Percentiles rank a stretch among this genome's conserved stretches.
Conservation (phyloP, 2,329 filamentous ascomycete species). For the Huntiella bhutanensis region DNA sequence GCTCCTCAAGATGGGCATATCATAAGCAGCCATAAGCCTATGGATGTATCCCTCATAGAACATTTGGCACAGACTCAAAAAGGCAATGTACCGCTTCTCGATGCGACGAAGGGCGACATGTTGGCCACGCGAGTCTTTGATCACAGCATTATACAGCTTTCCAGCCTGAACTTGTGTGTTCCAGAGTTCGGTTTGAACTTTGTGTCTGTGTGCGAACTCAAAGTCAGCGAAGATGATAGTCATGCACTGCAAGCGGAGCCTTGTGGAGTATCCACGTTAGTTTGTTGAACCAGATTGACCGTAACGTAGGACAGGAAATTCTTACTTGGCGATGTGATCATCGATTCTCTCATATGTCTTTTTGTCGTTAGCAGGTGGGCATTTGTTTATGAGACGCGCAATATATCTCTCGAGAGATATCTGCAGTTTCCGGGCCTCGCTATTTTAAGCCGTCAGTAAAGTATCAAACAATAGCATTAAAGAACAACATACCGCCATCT, state of each 20-base stretch:
- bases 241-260: constrained; percentile 45
- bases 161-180: constrained; percentile 60
- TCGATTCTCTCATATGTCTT: constrained; percentile 27
- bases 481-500: constrained; percentile 9
- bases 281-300: constrained; percentile 1
- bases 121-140: constrained; percentile 11
- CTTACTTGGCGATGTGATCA: constrained; percentile 24
- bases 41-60: constrained; percentile 82
- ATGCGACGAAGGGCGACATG: constrained; percentile 52
- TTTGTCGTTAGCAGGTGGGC: constrained; percentile 20
- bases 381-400: constrained; percentile 22
- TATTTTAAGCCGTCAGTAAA: constrained; percentile 14
- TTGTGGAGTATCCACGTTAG: neutral
- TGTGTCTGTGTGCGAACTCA: constrained; percentile 39
- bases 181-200: constrained; percentile 60
- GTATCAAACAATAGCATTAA: neutral
- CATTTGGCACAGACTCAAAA: constrained; percentile 69
- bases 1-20: constrained; percentile 30
- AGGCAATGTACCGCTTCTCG: constrained; percentile 63
- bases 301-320: constrained; percentile 1
- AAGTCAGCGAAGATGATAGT: constrained; percentile 55
- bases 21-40: constrained; percentile 45
- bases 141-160: constrained; percentile 36
- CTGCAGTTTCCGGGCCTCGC: constrained; percentile 25
- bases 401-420: constrained; percentile 25